phyloP scores from a whole-genome alignment of 352 stramenopile genomes.

The Globisporangium mamillatum region DNA sequence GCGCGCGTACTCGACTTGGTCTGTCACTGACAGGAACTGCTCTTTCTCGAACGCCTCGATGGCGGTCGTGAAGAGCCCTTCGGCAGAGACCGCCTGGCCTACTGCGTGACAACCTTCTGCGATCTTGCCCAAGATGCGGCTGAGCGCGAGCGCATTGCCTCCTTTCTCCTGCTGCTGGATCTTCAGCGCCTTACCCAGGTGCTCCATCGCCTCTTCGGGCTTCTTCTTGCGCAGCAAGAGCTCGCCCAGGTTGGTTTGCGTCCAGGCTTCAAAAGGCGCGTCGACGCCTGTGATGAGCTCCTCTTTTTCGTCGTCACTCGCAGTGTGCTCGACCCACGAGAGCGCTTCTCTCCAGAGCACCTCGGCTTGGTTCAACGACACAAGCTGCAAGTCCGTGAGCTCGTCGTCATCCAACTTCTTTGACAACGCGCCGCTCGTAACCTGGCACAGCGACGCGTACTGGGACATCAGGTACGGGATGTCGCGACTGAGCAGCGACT shows the following conservation, averaged over 20 bases:
- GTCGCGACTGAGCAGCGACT: conserved; percentile 55
- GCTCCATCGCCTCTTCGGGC: conserved; percentile 63
- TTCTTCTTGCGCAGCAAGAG: conserved; percentile 56
- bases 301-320: conserved; percentile 39
- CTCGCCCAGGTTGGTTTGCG: conserved; percentile 71
- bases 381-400: conserved; percentile 35
- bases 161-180: conserved; percentile 54
- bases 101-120: conserved; percentile 58
- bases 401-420: conserved; percentile 26
- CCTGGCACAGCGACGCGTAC: conserved; percentile 59
- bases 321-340: conserved; percentile 52
- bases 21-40: conserved; percentile 39
- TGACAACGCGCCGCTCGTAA: conserved; percentile 37
- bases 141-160: conserved; percentile 52
- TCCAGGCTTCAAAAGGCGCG: conserved; percentile 59
- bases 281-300: conserved; percentile 51
- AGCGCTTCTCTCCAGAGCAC: conserved; percentile 69
- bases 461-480: conserved; percentile 72
- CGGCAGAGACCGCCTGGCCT: conserved; percentile 66
- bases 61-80: conserved; percentile 68
- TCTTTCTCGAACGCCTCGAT: conserved; percentile 72
- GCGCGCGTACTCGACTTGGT: conserved; percentile 67
- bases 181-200: conserved; percentile 61
- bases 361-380: conserved; percentile 63
- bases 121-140: conserved; percentile 63